Percentiles rank a stretch among this genome's conserved stretches.
Conservation (phyloP, 2,329 filamentous ascomycete species). For the Sclerotinia sclerotiorum region DNA sequence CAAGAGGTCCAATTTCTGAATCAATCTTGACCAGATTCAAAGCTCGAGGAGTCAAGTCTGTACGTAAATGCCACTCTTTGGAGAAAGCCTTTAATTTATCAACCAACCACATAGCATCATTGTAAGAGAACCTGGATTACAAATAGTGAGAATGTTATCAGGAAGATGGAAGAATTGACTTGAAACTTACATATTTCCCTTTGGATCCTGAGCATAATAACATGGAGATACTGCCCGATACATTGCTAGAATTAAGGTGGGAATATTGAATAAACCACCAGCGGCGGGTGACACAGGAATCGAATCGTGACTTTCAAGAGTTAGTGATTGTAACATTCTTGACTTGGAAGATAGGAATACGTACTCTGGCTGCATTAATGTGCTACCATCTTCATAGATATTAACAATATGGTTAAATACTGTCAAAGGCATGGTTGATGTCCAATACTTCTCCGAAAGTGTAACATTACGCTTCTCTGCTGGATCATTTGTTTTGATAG, state of each 20-base stretch:
- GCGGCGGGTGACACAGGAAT: constrained; percentile 64
- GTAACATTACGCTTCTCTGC: constrained; percentile 58
- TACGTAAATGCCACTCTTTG: constrained; percentile 52
- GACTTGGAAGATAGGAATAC: constrained; percentile 28
- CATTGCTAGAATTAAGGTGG: constrained; percentile 72
- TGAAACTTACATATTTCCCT: constrained; percentile 62
- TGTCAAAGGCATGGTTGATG: constrained; percentile 82
- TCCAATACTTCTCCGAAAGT: constrained; percentile 80
- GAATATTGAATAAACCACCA: constrained; percentile 67
- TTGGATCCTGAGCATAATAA: constrained; percentile 64
- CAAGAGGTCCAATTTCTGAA: constrained; percentile 58
- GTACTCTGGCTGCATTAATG: constrained; percentile 54
- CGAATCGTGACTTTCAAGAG: constrained; percentile 46
- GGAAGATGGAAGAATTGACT: background rate
- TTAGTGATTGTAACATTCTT: constrained; percentile 17
- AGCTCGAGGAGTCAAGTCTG: constrained; percentile 52
- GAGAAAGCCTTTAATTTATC: constrained; percentile 55
- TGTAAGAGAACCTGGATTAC: constrained; percentile 59
- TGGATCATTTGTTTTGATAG: background rate
- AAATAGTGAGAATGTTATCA: constrained; percentile 9
- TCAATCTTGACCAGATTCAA: constrained; percentile 58
- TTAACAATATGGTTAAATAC: constrained; percentile 66
- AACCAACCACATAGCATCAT: constrained; percentile 64
- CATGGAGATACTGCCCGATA: constrained; percentile 75
- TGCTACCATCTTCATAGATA: constrained; percentile 60